Percentiles rank a stretch among this genome's conserved stretches.
These are phyloP conservation scores for Fusarium foetens DNA, from an alignment of 2,329 filamentous ascomycete genomes.

Conservation along the genomic window DNA sequence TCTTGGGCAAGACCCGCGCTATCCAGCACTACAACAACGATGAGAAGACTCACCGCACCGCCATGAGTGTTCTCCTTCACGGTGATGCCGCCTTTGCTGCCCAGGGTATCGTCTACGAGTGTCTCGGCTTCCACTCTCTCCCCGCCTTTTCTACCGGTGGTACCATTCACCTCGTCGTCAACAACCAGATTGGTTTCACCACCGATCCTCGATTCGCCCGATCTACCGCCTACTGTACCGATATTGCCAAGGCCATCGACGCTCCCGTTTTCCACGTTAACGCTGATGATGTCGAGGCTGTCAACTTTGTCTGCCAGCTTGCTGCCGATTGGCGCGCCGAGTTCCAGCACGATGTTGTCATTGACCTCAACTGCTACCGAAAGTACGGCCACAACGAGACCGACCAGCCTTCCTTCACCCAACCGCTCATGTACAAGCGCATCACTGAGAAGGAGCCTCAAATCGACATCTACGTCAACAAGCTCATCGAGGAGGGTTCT, in stretches of 20 bases:
- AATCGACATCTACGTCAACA: constrained; percentile 90
- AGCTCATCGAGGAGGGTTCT: constrained; percentile 89
- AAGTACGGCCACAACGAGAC: constrained; percentile 99
- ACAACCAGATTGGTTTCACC: constrained; percentile 99
- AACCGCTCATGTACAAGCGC: constrained; percentile 99
- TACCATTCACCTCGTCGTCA: constrained; percentile 96
- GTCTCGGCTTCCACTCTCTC: constrained; percentile 95
- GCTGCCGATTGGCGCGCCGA: constrained; percentile 98
- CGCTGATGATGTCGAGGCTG: constrained; percentile 95
- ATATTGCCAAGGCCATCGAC: constrained; percentile 98
- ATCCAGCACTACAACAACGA: constrained; percentile 99
- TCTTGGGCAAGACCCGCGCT: constrained; percentile 95
- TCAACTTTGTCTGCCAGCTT: constrained; percentile 98
- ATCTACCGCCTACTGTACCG: constrained; percentile 98
- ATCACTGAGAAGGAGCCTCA: constrained; percentile 86
- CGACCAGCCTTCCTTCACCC: constrained; percentile 99
- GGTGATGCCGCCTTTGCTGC: constrained; percentile 97
- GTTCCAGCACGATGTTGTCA: constrained; percentile 98
- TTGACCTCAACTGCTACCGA: constrained; percentile 98
- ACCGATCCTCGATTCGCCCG: constrained; percentile 97
- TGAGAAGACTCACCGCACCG: constrained; percentile 85
- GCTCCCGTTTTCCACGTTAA: constrained; percentile 99
- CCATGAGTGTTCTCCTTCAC: constrained; percentile 96
- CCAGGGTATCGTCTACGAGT: constrained; percentile 98
- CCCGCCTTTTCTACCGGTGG: constrained; percentile 97